Percentiles rank a stretch among this genome's conserved stretches.
Evolutionary conservation across 2,329 filamentous ascomycete species (phyloP).

Genomic region (Ceratocystis destructans): DNA sequence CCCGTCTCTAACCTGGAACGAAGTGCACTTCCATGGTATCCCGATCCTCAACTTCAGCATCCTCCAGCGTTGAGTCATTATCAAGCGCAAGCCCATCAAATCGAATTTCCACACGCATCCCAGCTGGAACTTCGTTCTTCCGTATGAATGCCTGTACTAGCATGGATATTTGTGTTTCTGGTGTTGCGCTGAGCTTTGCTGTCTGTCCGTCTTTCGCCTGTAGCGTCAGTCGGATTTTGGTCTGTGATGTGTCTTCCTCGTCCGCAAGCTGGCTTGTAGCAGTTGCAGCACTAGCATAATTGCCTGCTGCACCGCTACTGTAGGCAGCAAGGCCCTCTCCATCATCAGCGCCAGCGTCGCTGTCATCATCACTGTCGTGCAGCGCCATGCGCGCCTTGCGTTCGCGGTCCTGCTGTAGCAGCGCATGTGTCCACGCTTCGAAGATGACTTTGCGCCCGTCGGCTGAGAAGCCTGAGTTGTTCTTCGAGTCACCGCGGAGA

Average conservation of each 20-base stretch:
- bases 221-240: slow-evolving; percentile 38
- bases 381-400: slow-evolving; percentile 20
- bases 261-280: slow-evolving; percentile 12
- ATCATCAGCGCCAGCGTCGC: slow-evolving; percentile 8
- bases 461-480: slow-evolving; percentile 33
- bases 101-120: slow-evolving; percentile 44
- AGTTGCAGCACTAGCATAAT: background rate
- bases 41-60: slow-evolving; percentile 60
- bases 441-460: slow-evolving; percentile 52
- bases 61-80: slow-evolving; percentile 43
- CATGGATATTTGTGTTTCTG: slow-evolving; percentile 45
- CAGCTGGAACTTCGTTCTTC: slow-evolving; percentile 36
- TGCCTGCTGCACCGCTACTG: background rate
- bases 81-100: slow-evolving; percentile 66
- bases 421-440: slow-evolving; percentile 60
- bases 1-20: background rate
- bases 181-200: slow-evolving; percentile 37
- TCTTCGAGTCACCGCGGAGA: slow-evolving; percentile 25
- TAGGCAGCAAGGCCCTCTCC: background rate
- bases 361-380: background rate
- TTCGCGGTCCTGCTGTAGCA: slow-evolving; percentile 40
- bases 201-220: slow-evolving; percentile 38
- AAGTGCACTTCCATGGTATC: slow-evolving; percentile 64
- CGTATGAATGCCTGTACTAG: slow-evolving; percentile 50
- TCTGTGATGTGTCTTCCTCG: slow-evolving; percentile 8